Base-by-base conservation (phyloP, 129 eudicot genomes). In the Saposhnikovia divaricata region DNA sequence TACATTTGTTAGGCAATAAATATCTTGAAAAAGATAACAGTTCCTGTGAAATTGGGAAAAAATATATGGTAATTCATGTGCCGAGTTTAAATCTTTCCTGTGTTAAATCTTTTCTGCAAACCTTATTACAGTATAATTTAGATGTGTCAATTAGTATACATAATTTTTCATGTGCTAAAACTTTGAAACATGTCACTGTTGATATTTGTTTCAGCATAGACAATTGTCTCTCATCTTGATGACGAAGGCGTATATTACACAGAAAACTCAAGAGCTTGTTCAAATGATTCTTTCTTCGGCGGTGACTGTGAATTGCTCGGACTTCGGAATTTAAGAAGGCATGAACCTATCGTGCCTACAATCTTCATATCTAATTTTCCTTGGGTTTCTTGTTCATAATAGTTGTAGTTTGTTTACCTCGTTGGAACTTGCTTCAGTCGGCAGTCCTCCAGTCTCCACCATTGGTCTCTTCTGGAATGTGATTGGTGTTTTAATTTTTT, bases 151-250 rank as follows among this genome's bases (percentile, higher is more conserved):
- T 55, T 6, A 53, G 27, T 55, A 21, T 48, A 48, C 55, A 48
- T 48, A 48, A 48, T 48, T 55, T 57, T 4, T 28, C 28, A 57
- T 57, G 13, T 57, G 28, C 66, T 23, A 59, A 59, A 23, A 7
- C 31, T n/a, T 11, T n/a, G 31, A n/a, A 59, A 59, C 14, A 23
- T 51, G n/a, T 50, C 4, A 14, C 23, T 21, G 28, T 59, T 6
- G n/a, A 51, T 51, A n/a, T 59, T 59, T 59, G 68, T 61, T 61
- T n/a, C 69, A 61, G 69, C 69, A n/a, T 61, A 61, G 34, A 61
- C 15, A 23, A 25, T 3, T 11, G 69, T 9, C 69, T 61, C 69
- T n/a, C 34, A 61, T 61, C 34, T 25, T 61, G n/a, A 2, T 25
- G 34, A 61, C 34, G 6, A 25, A 61, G 69, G 69, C 14, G 69